Conservation (phyloP, 2,329 filamentous ascomycete species). For the Cercospora sp. region DNA sequence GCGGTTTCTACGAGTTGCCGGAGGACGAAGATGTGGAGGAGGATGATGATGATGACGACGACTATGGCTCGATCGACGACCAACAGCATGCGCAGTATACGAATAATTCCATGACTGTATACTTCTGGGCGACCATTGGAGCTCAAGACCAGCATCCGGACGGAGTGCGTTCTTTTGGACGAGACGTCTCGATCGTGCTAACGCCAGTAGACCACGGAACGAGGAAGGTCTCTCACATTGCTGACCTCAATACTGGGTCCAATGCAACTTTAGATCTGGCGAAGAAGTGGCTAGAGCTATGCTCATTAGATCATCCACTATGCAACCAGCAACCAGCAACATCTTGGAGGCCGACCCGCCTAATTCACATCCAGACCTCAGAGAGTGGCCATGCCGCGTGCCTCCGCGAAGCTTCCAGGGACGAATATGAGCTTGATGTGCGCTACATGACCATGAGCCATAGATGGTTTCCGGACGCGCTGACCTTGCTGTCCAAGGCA, state of each 20-base stretch:
- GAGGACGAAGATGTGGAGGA: neutral
- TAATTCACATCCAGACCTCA: neutral
- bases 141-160: constrained; percentile 1
- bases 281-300: neutral
- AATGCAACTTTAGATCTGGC: neutral
- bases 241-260: neutral
- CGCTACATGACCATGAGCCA: constrained; percentile 9
- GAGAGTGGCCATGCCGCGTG: neutral
- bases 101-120: neutral
- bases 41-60: neutral
- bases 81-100: neutral
- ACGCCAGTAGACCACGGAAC: neutral
- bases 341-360: neutral
- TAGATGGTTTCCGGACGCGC: neutral
- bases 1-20: neutral
- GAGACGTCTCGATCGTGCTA: neutral
- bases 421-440: neutral
- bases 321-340: neutral
- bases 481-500: neutral
- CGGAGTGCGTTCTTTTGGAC: neutral
- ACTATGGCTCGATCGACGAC: neutral
- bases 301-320: neutral
- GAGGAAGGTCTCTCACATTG: neutral
- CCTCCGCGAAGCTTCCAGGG: neutral
- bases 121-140: neutral